Evolutionary conservation across 129 eudicot species (phyloP).

Genomic region (Scalesia atractyloides): DNA sequence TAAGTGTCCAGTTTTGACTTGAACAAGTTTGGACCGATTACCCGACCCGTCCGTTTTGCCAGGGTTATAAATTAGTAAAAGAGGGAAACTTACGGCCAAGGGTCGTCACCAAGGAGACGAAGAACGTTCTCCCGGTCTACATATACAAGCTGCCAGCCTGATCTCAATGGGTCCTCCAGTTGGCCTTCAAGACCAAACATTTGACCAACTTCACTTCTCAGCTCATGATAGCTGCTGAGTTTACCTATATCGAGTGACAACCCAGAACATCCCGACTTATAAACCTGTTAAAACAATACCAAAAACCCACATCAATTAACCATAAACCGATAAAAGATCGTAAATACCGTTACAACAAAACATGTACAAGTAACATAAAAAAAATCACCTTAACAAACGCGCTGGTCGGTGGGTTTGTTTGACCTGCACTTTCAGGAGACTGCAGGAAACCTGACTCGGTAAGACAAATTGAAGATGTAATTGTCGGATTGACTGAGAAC

Average conservation of each 20-base stretch:
- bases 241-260: constrained; percentile 76
- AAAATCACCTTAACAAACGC: constrained; percentile 76
- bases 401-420: constrained; percentile 52
- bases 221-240: constrained; percentile 84
- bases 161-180: constrained; percentile 90
- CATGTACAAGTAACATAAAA: neutral
- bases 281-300: constrained; percentile 50
- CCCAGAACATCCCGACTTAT: constrained; percentile 81
- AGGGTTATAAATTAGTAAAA: neutral
- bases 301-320: constrained; percentile 6
- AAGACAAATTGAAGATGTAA: constrained; percentile 75
- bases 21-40: no score
- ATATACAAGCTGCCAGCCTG: constrained; percentile 99
- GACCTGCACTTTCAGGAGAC: constrained; percentile 69
- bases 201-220: constrained; percentile 81
- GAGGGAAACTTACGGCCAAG: constrained; percentile 76
- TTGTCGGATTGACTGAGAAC: constrained; percentile 52
- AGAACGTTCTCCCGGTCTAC: constrained; percentile 88
- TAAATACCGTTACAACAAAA: neutral
- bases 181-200: constrained; percentile 94
- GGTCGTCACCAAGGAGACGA: constrained; percentile 93
- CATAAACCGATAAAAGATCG: neutral
- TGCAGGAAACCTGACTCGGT: constrained; percentile 76
- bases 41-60: neutral
- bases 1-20: no score